phyloP scores from a whole-genome alignment of 2,329 filamentous ascomycete genomes.

The Zymoseptoria ardabiliae region DNA sequence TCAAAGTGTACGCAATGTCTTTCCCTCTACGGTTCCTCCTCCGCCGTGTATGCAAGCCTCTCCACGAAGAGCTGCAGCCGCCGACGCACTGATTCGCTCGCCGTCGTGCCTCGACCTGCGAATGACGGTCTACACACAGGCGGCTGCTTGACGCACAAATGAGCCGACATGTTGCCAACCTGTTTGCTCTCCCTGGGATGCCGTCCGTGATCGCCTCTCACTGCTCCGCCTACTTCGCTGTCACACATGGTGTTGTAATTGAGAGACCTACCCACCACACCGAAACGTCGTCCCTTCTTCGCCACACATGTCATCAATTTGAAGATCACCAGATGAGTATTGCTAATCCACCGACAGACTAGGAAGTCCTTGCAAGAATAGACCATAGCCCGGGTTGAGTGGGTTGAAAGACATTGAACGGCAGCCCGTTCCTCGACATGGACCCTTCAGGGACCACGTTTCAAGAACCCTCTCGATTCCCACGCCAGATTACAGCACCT shows the following conservation, averaged over 20 bases:
- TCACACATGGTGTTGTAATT: not conserved
- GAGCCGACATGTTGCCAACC: not conserved
- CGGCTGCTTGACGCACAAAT: not conserved
- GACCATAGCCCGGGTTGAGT: no score
- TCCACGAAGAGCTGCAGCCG: not conserved
- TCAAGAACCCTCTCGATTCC: not conserved
- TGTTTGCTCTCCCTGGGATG: no score
- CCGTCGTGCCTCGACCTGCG: no score
- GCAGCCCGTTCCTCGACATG: not conserved
- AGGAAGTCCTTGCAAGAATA: not conserved
- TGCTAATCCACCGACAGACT: not conserved
- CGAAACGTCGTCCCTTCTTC: not conserved
- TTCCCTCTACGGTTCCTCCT: not conserved
- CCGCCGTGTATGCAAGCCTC: not conserved
- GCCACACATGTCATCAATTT: not conserved
- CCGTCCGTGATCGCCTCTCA: not conserved
- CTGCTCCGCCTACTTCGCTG: not conserved
- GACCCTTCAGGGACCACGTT: not conserved
- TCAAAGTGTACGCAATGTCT: not conserved
- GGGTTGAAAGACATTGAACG: not conserved
- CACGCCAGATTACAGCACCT: not conserved
- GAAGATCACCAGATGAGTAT: not conserved
- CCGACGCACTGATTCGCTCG: not conserved
- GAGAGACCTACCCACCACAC: not conserved
- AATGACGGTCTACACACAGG: not conserved